These are phyloP conservation scores for Golubevia pallescens DNA, from an alignment of 1,284 basidiomycete genomes.

Conservation along the genomic window DNA sequence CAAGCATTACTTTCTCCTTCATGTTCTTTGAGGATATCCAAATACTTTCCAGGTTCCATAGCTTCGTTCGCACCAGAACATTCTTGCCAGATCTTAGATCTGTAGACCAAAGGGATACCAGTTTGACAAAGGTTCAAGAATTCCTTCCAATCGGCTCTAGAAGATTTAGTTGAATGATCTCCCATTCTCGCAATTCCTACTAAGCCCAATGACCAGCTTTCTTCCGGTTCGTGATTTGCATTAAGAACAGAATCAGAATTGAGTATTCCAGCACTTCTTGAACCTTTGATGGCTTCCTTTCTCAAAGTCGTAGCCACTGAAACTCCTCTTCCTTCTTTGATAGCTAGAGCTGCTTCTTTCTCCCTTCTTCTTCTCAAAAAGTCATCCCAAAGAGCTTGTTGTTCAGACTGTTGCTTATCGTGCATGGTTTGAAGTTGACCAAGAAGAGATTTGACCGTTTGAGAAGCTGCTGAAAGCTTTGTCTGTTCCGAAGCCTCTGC, in stretches of 20 bases:
- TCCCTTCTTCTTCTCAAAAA: conserved; percentile 73
- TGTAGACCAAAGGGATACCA: conserved; percentile 86
- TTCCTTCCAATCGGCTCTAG: conserved; percentile 77
- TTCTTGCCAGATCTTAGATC: conserved; percentile 84
- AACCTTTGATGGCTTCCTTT: conserved; percentile 54
- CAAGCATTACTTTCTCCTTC: conserved; percentile 69
- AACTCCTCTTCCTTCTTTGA: conserved; percentile 8
- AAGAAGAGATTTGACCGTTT: conserved; percentile 78
- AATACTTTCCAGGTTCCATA: conserved; percentile 87
- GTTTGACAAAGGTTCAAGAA: conserved; percentile 79
- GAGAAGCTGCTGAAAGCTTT: conserved; percentile 66
- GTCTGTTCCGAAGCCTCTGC: not conserved
- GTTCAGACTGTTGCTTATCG: conserved; percentile 77
- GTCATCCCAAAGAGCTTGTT: conserved; percentile 83
- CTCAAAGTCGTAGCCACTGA: conserved; percentile 21
- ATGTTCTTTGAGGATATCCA: conserved; percentile 76
- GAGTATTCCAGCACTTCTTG: conserved; percentile 25
- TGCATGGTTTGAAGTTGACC: conserved; percentile 84
- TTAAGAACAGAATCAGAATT: conserved; percentile 37
- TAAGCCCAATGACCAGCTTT: conserved; percentile 65
- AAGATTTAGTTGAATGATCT: conserved; percentile 70
- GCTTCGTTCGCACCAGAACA: conserved; percentile 89
- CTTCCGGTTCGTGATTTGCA: conserved; percentile 66
- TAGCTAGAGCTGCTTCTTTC: not conserved
- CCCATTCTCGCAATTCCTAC: conserved; percentile 90